Evolutionary conservation across 2,329 filamentous ascomycete genomes (phyloP), one percentile per base, ranked within the genome.

Genomic region (Alternaria atra): DNA sequence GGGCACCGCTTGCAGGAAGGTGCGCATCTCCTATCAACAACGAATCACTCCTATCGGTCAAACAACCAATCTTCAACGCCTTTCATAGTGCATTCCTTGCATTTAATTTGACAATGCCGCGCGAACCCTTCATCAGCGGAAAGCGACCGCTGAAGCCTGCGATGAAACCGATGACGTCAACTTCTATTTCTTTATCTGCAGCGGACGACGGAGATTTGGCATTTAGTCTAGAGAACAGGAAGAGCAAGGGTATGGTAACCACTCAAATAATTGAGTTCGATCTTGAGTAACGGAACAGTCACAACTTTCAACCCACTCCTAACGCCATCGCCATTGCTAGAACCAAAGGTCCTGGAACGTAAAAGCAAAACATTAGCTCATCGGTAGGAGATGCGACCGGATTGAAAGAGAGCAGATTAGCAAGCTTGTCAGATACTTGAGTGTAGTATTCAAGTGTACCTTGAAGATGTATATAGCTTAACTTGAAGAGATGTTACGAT

Each of bases 271-370:
- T 30, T 44, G 15, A 20, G 8, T 12, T 6, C 30, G 32, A 25
- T 48, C 4, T 7, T 48, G 30, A 48, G 46, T 34, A 12, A 32
- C 20, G 2, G 8, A n/a, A 27, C 8, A 68, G 64, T 68, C 17
- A 46, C 50, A 2, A 55, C 52, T 6, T 69, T 66, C 20, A 67
- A 69, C 43, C 66, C 66, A 17, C 34, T 70, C 6, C 62, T 70
- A n/a, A 66, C 66, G 29, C 66, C 68, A 6, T 68, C 66, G 13
- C 52, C 60, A 6, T 53, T 70, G 29, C 55, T 70, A 10, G 68
- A 69, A 7, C 66, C 66, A 1, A 69, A 62, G 23, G 58, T 58
- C 5, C 29, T 65, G 17, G 64, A 68, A 43, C 58, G 57, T 9
- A 69, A 55, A 52, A 59, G 53, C 15, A 64, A 63, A 34, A 44